Conservation (phyloP, 192 early-diverging fungal species). For the Powellomyces hirtus region DNA sequence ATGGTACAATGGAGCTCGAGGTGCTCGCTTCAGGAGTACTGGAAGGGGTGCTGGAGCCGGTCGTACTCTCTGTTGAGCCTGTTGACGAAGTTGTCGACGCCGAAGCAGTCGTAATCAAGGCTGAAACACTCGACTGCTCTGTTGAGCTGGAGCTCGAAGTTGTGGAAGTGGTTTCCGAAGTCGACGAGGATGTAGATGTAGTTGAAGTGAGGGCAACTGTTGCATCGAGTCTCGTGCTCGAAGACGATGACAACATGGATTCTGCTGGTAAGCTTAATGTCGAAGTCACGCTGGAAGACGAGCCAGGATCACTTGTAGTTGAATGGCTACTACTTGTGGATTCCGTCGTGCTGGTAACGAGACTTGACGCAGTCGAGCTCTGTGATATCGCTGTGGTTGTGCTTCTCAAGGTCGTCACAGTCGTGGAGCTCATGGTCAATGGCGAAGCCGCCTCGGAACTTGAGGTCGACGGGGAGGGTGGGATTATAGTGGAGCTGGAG, state of each 20-base stretch:
- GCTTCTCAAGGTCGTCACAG: neutral
- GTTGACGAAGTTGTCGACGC: neutral
- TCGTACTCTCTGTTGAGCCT: neutral
- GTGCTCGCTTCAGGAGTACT: neutral
- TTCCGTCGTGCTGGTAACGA: neutral
- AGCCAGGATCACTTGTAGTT: neutral
- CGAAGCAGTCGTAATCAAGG: neutral
- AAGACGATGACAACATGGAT: no score
- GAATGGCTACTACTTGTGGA: neutral
- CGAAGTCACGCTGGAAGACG: neutral
- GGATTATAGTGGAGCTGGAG: neutral
- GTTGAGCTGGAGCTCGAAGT: neutral
- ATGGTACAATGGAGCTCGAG: neutral
- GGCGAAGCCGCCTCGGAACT: neutral
- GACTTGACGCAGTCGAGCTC: neutral
- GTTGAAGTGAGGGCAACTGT: neutral
- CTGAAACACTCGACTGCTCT: neutral
- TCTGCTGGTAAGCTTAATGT: neutral
- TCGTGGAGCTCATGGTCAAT: neutral
- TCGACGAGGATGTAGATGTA: neutral
- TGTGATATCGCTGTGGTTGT: neutral
- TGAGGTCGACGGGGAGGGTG: neutral
- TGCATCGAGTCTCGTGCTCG: neutral
- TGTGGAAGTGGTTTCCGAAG: neutral
- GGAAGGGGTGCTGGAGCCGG: neutral